phyloP scores from a whole-genome alignment of 805 yeast species.

The Hanseniaspora clermontiae region DNA sequence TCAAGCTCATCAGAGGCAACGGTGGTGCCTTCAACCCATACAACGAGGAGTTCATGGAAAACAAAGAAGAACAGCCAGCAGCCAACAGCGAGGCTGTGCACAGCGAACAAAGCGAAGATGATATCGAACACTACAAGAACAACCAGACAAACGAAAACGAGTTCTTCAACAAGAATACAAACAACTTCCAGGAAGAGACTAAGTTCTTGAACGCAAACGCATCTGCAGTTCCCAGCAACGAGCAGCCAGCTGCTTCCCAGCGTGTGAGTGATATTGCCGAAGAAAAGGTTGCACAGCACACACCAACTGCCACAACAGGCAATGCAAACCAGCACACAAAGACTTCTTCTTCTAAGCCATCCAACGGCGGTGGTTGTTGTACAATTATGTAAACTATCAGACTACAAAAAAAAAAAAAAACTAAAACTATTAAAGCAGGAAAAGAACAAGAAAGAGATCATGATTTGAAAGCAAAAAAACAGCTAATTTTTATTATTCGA shows the following conservation, averaged over 20 bases:
- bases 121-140: neutral
- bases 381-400: conserved; percentile 9
- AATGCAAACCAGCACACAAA: neutral
- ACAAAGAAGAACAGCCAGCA: conserved; percentile 2
- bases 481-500: neutral
- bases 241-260: neutral
- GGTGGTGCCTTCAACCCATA: conserved; percentile 24
- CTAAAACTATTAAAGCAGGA: too few relatives aligned
- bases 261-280: neutral
- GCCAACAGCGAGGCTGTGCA: neutral
- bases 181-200: neutral
- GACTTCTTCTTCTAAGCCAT: neutral
- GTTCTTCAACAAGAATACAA: neutral
- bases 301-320: neutral
- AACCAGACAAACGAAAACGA: neutral
- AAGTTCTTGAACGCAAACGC: neutral
- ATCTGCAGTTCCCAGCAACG: neutral
- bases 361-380: conserved; percentile 16
- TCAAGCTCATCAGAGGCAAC: conserved; percentile 40
- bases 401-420: neutral
- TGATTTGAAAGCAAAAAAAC: neutral
- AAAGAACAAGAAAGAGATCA: neutral
- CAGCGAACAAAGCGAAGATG: neutral
- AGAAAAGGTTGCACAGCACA: conserved; percentile 14
- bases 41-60: conserved; percentile 16